Percentiles rank a stretch among this genome's conserved stretches.
Conservation (phyloP, 345 rosid species). For the Aquilaria malaccensis region DNA sequence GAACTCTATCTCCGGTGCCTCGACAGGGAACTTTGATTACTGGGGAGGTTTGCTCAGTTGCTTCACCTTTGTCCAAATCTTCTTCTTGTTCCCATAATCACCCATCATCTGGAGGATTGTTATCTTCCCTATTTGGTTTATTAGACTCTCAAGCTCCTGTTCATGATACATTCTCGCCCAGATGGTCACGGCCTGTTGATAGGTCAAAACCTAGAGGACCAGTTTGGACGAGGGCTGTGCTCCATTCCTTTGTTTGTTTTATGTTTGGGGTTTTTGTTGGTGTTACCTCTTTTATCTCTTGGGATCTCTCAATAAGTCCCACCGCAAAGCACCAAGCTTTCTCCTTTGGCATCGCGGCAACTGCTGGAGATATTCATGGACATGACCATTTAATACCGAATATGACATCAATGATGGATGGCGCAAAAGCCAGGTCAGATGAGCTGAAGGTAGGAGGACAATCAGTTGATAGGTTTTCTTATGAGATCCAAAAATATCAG, state of each 20-base stretch:
- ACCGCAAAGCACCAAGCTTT: slow-evolving; percentile 29
- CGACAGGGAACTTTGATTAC: slow-evolving; percentile 29
- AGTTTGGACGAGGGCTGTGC: slow-evolving; percentile 42
- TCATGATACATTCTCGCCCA: slow-evolving; percentile 26
- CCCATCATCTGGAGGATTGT: slow-evolving; percentile 26
- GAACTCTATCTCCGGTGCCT: slow-evolving; percentile 50
- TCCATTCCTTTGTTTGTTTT: slow-evolving; percentile 46
- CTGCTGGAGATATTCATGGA: slow-evolving; percentile 14
- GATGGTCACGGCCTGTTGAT: slow-evolving; percentile 34
- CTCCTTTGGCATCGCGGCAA: slow-evolving; percentile 29
- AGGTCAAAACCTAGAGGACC: slow-evolving; percentile 41
- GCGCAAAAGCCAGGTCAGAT: slow-evolving; percentile 7
- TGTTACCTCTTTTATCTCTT: slow-evolving; percentile 31
- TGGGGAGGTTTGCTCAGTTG: slow-evolving; percentile 42
- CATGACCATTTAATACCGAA: slow-evolving; percentile 15
- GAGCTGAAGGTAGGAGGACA: slow-evolving; percentile 13
- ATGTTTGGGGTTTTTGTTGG: slow-evolving; percentile 45
- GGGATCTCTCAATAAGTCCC: slow-evolving; percentile 21
- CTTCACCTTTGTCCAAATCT: slow-evolving; percentile 56
- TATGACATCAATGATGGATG: slow-evolving; percentile 1
- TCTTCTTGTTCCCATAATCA: slow-evolving; percentile 28
- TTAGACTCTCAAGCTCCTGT: slow-evolving; percentile 33
- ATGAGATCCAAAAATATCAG: slow-evolving; percentile 7
- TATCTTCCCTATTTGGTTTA: slow-evolving; percentile 30
- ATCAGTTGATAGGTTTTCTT: slow-evolving; percentile 1